Evolutionary conservation across 140 eudicot species (phyloP).

Genomic region (Cichorium intybus): DNA sequence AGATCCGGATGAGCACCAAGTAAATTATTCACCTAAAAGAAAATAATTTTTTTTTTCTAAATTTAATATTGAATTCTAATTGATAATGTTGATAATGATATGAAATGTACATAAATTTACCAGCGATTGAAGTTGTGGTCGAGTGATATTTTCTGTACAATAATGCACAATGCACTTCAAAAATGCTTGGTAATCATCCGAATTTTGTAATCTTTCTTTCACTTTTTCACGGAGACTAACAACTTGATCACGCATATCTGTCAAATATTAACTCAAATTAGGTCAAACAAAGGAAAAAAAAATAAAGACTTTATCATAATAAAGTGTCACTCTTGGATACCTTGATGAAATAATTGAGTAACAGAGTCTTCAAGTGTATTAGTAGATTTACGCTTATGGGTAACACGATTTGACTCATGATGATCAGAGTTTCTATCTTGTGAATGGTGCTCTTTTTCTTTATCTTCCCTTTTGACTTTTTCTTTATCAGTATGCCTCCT

Average conservation of each 20-base stretch:
- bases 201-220: constrained; percentile 46
- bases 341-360: constrained; percentile 44
- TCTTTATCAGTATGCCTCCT: constrained; percentile 37
- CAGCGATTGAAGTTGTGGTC: constrained; percentile 47
- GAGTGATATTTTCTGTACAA: constrained; percentile 40
- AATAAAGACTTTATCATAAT: background rate
- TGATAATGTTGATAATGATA: constrained; percentile 6
- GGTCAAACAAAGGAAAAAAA: background rate
- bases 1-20: constrained; percentile 64
- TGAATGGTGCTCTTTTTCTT: constrained; percentile 41
- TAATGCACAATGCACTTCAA: constrained; percentile 56
- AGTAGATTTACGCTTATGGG: constrained; percentile 43
- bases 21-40: constrained; percentile 52
- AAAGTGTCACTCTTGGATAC: constrained; percentile 25
- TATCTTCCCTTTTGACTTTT: constrained; percentile 43
- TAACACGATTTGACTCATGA: constrained; percentile 19
- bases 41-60: constrained; percentile 9
- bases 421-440: constrained; percentile 41
- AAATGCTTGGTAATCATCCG: constrained; percentile 48
- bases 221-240: constrained; percentile 56
- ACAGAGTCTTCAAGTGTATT: constrained; percentile 41
- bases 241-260: constrained; percentile 58
- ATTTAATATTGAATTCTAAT: background rate
- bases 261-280: constrained; percentile 12
- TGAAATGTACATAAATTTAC: constrained; percentile 38